Conservation (phyloP, 129 eudicot species). For the Flaveria ramosissima region DNA sequence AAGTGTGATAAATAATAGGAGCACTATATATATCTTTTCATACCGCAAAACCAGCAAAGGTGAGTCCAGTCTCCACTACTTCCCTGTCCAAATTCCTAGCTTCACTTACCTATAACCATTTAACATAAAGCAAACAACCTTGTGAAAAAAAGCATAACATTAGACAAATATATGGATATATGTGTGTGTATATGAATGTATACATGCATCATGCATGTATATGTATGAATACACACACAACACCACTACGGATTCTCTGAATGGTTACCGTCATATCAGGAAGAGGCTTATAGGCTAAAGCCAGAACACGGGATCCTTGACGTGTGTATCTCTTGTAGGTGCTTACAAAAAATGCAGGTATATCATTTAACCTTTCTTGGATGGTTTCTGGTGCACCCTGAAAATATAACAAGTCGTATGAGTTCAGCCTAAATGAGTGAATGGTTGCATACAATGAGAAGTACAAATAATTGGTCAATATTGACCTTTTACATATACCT, state of each 20-base stretch:
- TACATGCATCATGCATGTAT: not conserved
- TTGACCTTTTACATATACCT: constrained; percentile 48
- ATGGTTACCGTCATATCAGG: constrained; percentile 92
- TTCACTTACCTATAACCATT: constrained; percentile 77
- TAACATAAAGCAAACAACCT: constrained; percentile 21
- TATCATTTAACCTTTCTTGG: constrained; percentile 67
- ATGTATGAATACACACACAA: not conserved
- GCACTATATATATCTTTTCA: not conserved
- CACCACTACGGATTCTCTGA: not conserved
- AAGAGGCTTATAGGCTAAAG: constrained; percentile 86
- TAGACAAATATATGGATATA: not conserved
- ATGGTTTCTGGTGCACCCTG: constrained; percentile 99
- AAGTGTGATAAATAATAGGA: not conserved
- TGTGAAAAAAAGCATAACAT: not conserved
- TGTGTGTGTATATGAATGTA: not conserved
- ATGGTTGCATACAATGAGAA: constrained; percentile 1
- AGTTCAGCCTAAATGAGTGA: not conserved
- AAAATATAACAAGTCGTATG: constrained; percentile 19
- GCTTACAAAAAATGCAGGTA: constrained; percentile 67
- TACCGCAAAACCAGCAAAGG: constrained; percentile 99
- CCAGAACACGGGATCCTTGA: constrained; percentile 98
- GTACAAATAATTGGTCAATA: constrained; percentile 1
- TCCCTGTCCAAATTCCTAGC: constrained; percentile 92
- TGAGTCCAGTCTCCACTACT: constrained; percentile 76
- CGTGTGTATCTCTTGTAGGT: constrained; percentile 94